A percentile compares a stretch with the other conserved stretches of the same genome.
These are phyloP conservation scores for Zygotorulaspora chibaensis DNA, from an alignment of 805 yeast species.

Conservation along the genomic window DNA sequence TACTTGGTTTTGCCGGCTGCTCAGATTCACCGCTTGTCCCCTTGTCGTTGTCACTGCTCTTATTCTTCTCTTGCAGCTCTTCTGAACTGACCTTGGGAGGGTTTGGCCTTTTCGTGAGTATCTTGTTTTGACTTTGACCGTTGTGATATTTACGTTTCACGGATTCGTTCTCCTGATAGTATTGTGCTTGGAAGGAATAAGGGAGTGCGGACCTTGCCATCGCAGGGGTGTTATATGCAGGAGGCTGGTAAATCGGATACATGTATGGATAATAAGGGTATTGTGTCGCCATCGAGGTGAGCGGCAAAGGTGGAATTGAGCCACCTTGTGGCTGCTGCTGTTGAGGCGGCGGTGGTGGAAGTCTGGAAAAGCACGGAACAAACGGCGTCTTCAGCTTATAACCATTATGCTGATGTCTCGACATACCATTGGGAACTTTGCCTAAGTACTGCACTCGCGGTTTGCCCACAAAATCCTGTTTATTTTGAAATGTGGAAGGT, in stretches of 20 bases:
- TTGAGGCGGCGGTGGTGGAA: conserved; percentile 7
- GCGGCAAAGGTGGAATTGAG: conserved; percentile 4
- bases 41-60: neutral
- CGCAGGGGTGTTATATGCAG: neutral
- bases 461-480: conserved; percentile 11
- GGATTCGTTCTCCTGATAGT: conserved; percentile 9
- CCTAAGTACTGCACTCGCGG: conserved; percentile 32
- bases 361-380: conserved; percentile 10
- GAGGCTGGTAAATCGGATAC: conserved; percentile 10
- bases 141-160: conserved; percentile 1
- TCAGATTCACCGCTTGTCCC: neutral
- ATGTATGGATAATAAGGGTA: conserved; percentile 10
- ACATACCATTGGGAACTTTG: conserved; percentile 4
- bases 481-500: conserved; percentile 2
- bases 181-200: conserved; percentile 12
- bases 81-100: neutral
- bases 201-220: conserved; percentile 17
- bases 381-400: conserved; percentile 15
- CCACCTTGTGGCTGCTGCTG: conserved; percentile 1
- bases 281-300: conserved; percentile 4
- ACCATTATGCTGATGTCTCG: conserved; percentile 4
- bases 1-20: neutral
- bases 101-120: neutral
- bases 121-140: neutral
- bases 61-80: conserved; percentile 4